Conservation (phyloP, 192 early-diverging fungal genomes). For the Chytriomyces hyalinus region DNA sequence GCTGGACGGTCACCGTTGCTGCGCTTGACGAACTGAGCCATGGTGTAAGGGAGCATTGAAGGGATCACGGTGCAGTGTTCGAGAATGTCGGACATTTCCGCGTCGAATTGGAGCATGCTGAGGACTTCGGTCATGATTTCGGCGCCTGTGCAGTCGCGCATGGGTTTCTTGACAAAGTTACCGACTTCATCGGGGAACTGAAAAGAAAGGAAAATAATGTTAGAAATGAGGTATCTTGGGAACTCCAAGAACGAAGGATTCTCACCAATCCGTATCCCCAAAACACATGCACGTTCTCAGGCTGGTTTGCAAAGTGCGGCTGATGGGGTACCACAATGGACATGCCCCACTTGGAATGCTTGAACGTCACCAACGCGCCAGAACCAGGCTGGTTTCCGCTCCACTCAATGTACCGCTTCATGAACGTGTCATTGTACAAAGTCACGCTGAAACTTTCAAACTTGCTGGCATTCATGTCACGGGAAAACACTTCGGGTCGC, state of each 20-base stretch:
- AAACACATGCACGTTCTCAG: conserved; percentile 38
- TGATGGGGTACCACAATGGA: conserved; percentile 40
- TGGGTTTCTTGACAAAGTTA: conserved; percentile 47
- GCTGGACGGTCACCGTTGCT: conserved; percentile 37
- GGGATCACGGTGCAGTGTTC: neutral
- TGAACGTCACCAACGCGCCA: conserved; percentile 47
- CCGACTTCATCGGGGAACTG: conserved; percentile 39
- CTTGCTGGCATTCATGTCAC: neutral
- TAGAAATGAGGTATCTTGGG: neutral
- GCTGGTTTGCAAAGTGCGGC: conserved; percentile 47
- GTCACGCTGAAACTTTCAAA: conserved; percentile 44
- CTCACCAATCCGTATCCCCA: conserved; percentile 41
- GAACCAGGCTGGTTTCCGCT: conserved; percentile 37
- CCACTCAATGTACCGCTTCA: conserved; percentile 38
- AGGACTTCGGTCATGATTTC: conserved; percentile 41
- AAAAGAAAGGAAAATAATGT: neutral
- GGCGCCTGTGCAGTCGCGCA: conserved; percentile 44
- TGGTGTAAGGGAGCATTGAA: conserved; percentile 43
- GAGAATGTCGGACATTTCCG: conserved; percentile 20
- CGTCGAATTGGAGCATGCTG: conserved; percentile 32
- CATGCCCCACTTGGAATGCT: conserved; percentile 40
- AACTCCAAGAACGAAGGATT: neutral
- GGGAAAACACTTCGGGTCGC: conserved; percentile 32
- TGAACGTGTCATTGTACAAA: conserved; percentile 14
- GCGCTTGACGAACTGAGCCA: conserved; percentile 43